Evolutionary conservation across 2,329 filamentous ascomycete genomes (phyloP).

Genomic region (Aspergillus vadensis): DNA sequence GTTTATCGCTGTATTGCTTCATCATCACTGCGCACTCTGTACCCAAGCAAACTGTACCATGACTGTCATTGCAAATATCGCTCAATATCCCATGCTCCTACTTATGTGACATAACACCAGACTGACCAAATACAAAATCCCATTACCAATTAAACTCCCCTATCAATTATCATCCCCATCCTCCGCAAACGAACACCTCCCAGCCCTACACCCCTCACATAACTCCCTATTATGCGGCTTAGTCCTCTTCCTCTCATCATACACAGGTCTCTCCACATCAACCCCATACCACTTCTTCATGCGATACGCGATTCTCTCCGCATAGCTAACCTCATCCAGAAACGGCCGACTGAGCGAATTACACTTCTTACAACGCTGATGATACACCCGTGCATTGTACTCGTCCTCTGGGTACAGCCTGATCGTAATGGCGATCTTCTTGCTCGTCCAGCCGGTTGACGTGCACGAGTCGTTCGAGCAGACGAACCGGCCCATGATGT

Average conservation of each 20-base stretch:
- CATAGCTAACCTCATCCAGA: conserved; percentile 43
- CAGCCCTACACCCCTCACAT: conserved; percentile 37
- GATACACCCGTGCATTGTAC: conserved; percentile 51
- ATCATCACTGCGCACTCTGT: too few relatives aligned
- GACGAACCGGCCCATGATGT: conserved; percentile 46
- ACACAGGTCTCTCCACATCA: conserved; percentile 23
- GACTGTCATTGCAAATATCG: too few relatives aligned
- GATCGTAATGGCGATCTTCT: conserved; percentile 46
- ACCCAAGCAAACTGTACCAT: too few relatives aligned
- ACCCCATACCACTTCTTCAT: conserved; percentile 47
- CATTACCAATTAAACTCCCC: too few relatives aligned
- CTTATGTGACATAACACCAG: too few relatives aligned
- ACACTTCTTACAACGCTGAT: conserved; percentile 45
- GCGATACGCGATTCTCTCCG: conserved; percentile 47
- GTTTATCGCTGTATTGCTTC: too few relatives aligned
- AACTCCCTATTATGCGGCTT: conserved; percentile 30
- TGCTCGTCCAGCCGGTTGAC: conserved; percentile 43
- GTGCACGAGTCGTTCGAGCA: conserved; percentile 39
- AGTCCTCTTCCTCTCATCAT: conserved; percentile 20
- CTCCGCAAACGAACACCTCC: too few relatives aligned
- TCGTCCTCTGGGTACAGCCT: conserved; percentile 38
- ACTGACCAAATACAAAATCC: too few relatives aligned
- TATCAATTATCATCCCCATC: too few relatives aligned
- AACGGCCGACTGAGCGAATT: conserved; percentile 35
- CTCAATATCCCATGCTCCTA: too few relatives aligned